A percentile compares a stretch with the other conserved stretches of the same genome.
phyloP scores from a whole-genome alignment of 805 yeast species.

The Saccharomycopsis microspora region DNA sequence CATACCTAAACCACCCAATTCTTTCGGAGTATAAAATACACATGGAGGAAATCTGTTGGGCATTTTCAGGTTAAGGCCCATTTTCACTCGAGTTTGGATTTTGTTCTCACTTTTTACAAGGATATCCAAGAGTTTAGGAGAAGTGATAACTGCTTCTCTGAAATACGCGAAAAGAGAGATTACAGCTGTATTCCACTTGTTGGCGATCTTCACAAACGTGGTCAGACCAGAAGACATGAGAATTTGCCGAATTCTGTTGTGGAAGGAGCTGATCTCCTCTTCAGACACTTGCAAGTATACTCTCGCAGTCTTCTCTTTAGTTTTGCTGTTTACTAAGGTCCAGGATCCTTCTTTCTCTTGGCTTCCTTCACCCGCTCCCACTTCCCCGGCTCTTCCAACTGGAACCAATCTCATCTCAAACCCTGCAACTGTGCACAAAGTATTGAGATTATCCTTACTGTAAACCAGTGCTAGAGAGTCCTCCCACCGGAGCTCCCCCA shows the following conservation, averaged over 20 bases:
- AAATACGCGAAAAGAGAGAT: conserved; percentile 79
- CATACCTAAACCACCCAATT: conserved; percentile 96
- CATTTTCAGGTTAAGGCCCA: conserved; percentile 96
- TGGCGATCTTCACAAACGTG: conserved; percentile 87
- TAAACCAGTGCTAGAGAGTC: conserved; percentile 79
- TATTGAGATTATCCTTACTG: conserved; percentile 80
- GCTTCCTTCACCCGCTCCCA: conserved; percentile 33
- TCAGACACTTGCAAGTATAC: conserved; percentile 79
- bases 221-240: conserved; percentile 94
- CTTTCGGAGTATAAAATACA: conserved; percentile 95
- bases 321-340: conserved; percentile 61
- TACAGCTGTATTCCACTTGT: conserved; percentile 92
- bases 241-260: conserved; percentile 76
- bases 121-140: conserved; percentile 65
- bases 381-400: conserved; percentile 38
- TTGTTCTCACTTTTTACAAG: conserved; percentile 87
- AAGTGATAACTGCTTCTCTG: conserved; percentile 85
- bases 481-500: conserved; percentile 66
- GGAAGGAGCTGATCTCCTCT: conserved; percentile 69
- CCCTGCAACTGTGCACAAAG: conserved; percentile 86
- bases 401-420: conserved; percentile 89
- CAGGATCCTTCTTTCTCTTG: conserved; percentile 75
- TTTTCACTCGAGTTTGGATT: conserved; percentile 86
- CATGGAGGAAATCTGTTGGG: conserved; percentile 98
- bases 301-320: conserved; percentile 81